Base-by-base conservation (phyloP, 78 protist genomes). In the Emiliania huxleyi region DNA sequence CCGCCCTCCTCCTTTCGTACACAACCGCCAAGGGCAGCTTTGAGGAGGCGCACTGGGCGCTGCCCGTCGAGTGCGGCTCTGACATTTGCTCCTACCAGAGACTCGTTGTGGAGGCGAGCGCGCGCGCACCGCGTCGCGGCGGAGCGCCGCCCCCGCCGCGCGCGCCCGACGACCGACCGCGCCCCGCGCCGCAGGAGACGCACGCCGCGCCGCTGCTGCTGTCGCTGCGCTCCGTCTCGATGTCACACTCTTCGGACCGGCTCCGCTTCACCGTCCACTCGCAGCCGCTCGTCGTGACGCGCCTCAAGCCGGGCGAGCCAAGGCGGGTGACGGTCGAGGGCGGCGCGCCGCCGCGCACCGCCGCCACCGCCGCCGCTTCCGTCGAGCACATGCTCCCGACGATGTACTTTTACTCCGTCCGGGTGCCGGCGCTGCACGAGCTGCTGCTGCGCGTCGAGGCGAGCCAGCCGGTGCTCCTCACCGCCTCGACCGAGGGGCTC, bases 1-100 rank as follows among this genome's bases (percentile, higher is more conserved):
- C 81, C 33, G 42, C 23, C 40, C 81, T 71, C 19, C 81, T 71
- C 45, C 42, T 71, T 8, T 71, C 81, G 43, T 71, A 71, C 21
- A n/a, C 81, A 22, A 71, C 42, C 81, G 81, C 43, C 45, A n/a
- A 26, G n/a, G 42, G 21, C 42, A 22, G 37, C 43, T 71, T 71
- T 40, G 42, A 71, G 81, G 81, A 71, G 42, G 81, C 81, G 43
- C 81, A 71, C 42, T 71, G 81, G 81, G 81, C 81, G 18, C 81
- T 71, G 33, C 81, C 81, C 12, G 81, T 71, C 81, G 81, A 71
- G 81, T 71, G 81, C 42, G 81, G 44, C 25, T 2, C 21, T 40
- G 81, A 71, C n/a, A 71, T 71, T 35, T 71, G 81, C 81, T 37
- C 45, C 18, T 71, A 71, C 22, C 81, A 71, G 81, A 35, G 81